phyloP scores from a whole-genome alignment of 805 yeast species.

The Alloascoidea africana region DNA sequence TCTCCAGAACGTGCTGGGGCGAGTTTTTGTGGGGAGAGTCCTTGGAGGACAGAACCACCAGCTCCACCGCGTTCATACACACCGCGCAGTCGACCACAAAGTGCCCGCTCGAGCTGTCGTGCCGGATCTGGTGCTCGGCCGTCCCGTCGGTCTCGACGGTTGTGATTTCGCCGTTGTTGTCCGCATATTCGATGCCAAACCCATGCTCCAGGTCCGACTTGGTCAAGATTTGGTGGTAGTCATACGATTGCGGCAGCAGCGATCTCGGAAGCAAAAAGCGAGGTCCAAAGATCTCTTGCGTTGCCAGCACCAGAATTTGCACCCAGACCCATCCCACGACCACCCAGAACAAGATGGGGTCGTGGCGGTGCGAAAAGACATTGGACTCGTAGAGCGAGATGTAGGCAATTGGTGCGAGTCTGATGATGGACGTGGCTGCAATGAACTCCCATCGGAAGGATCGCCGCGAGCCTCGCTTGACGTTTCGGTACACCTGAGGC shows the following conservation, averaged over 20 bases:
- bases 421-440: constrained; percentile 45
- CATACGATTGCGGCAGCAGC: constrained; percentile 67
- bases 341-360: constrained; percentile 30
- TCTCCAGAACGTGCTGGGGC: constrained; percentile 2
- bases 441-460: constrained; percentile 66
- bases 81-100: constrained; percentile 70
- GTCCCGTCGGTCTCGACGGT: constrained; percentile 12
- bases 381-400: constrained; percentile 33
- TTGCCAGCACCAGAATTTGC: constrained; percentile 41
- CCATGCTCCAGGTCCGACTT: constrained; percentile 48
- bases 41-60: constrained; percentile 17
- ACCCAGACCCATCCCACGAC: constrained; percentile 38
- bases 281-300: constrained; percentile 62
- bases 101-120: constrained; percentile 17
- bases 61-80: constrained; percentile 69
- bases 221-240: constrained; percentile 59
- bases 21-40: constrained; percentile 6
- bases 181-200: constrained; percentile 36
- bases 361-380: constrained; percentile 58
- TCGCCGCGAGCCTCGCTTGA: constrained; percentile 48
- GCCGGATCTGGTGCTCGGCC: constrained; percentile 12
- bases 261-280: constrained; percentile 70
- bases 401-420: constrained; percentile 54
- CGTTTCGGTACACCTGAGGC: constrained; percentile 77
- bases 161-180: constrained; percentile 12